Evolutionary conservation across 768 basidiomycete genomes (phyloP).

Genomic region (Naganishia onofrii): DNA sequence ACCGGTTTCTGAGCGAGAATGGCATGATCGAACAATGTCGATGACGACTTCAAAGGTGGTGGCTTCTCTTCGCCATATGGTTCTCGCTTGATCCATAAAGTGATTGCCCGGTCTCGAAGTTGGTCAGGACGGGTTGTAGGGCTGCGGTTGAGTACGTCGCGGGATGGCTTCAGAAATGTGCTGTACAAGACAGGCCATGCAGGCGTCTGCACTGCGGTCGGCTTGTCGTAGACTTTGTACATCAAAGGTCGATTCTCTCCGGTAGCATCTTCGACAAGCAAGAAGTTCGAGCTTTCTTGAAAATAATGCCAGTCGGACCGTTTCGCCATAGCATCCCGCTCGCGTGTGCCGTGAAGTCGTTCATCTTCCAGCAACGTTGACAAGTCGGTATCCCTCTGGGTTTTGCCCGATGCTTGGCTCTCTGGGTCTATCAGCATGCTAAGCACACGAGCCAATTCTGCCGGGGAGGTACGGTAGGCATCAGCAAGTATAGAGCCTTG

Average conservation of each 20-base stretch:
- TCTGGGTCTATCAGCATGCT: slow-evolving; percentile 38
- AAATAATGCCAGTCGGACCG: slow-evolving; percentile 89
- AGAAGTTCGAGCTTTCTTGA: slow-evolving; percentile 67
- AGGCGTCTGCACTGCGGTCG: slow-evolving; percentile 30
- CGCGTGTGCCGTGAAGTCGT: slow-evolving; percentile 76
- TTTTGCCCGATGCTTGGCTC: slow-evolving; percentile 35
- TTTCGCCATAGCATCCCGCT: slow-evolving; percentile 85
- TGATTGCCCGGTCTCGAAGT: slow-evolving; percentile 44
- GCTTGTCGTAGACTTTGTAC: slow-evolving; percentile 73
- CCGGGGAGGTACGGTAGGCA: background rate
- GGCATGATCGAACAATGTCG: slow-evolving; percentile 23
- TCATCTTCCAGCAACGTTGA: slow-evolving; percentile 66
- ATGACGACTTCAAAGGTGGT: slow-evolving; percentile 8
- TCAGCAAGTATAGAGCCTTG: background rate
- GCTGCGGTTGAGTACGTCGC: background rate
- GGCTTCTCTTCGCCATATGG: slow-evolving; percentile 15
- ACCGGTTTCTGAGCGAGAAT: background rate
- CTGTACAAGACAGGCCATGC: slow-evolving; percentile 78
- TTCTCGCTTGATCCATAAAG: slow-evolving; percentile 40
- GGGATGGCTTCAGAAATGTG: slow-evolving; percentile 38
- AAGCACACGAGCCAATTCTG: slow-evolving; percentile 54
- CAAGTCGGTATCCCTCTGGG: slow-evolving; percentile 42
- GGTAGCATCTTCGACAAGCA: slow-evolving; percentile 86
- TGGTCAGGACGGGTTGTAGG: slow-evolving; percentile 35
- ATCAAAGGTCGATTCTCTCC: slow-evolving; percentile 81